These are phyloP conservation scores for Trypanosoma brucei DNA, from an alignment of 208 protist species.

Conservation along the genomic window DNA sequence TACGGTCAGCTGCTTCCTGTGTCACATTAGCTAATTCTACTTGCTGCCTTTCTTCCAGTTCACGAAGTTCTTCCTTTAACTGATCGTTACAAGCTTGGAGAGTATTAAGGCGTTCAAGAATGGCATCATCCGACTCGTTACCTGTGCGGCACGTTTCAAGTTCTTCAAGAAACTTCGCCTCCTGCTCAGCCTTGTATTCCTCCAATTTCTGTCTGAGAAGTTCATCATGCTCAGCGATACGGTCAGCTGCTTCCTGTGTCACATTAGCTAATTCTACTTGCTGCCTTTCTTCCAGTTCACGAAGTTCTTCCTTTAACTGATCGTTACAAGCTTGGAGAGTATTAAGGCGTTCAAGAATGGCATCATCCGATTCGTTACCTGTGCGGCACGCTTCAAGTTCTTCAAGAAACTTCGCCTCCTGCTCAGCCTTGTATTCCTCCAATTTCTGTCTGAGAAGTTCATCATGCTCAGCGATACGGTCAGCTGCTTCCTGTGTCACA, in stretches of 20 bases:
- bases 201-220: not conserved
- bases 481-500: slow-evolving; percentile 40
- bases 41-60: not conserved
- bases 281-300: not conserved
- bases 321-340: not conserved
- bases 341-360: not conserved
- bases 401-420: too few species aligned
- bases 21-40: not conserved
- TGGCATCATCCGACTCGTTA: slow-evolving; percentile 1
- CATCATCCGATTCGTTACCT: slow-evolving; percentile 8
- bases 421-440: not conserved
- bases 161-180: not conserved
- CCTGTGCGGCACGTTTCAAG: too few species aligned
- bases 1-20: not conserved
- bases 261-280: not conserved
- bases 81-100: not conserved
- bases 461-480: slow-evolving; percentile 51
- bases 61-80: not conserved
- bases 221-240: not conserved
- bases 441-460: slow-evolving; percentile 22
- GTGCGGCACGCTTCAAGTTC: not conserved
- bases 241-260: not conserved
- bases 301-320: not conserved
- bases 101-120: not conserved
- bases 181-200: not conserved